Percentiles rank a stretch among this genome's conserved stretches.
Conservation (phyloP, 805 yeast species). For the Teunomyces stri region DNA sequence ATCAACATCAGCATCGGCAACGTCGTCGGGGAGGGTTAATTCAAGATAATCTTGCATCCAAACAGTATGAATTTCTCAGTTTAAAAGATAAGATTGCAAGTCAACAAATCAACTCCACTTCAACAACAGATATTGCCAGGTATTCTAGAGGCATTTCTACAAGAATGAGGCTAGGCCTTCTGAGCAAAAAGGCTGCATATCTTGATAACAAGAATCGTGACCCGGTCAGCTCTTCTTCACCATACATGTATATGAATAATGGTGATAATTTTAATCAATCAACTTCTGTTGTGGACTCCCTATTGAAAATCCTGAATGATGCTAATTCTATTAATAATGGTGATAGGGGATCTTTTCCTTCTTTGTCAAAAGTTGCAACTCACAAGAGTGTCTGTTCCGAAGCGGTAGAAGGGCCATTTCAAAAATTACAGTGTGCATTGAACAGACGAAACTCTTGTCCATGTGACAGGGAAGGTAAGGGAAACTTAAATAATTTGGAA, state of each 20-base stretch:
- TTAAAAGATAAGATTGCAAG: conserved; percentile 30
- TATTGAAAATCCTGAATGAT: conserved; percentile 16
- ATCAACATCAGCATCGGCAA: conserved; percentile 8
- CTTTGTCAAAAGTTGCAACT: not conserved
- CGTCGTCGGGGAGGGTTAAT: not conserved
- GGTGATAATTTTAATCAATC: not conserved
- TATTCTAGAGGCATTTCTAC: conserved; percentile 32
- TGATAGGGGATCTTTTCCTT: not conserved
- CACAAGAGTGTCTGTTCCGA: conserved; percentile 2
- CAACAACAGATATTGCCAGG: conserved; percentile 19
- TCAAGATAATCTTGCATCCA: conserved; percentile 1
- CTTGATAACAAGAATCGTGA: not conserved
- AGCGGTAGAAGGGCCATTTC: conserved; percentile 6
- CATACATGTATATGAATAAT: not conserved
- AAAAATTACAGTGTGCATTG: conserved; percentile 14
- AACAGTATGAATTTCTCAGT: conserved; percentile 29
- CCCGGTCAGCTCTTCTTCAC: not conserved
- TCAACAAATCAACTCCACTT: conserved; percentile 12
- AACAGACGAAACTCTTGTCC: conserved; percentile 40
- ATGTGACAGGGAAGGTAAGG: conserved; percentile 10
- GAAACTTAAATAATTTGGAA: conserved; percentile 21
- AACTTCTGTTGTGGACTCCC: conserved; percentile 10
- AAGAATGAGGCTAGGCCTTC: conserved; percentile 34
- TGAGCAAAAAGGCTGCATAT: conserved; percentile 13
- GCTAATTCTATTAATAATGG: not conserved